Evolutionary conservation across 2,329 filamentous ascomycete species (phyloP).

Genomic region (Amesomyces nigricolor): DNA sequence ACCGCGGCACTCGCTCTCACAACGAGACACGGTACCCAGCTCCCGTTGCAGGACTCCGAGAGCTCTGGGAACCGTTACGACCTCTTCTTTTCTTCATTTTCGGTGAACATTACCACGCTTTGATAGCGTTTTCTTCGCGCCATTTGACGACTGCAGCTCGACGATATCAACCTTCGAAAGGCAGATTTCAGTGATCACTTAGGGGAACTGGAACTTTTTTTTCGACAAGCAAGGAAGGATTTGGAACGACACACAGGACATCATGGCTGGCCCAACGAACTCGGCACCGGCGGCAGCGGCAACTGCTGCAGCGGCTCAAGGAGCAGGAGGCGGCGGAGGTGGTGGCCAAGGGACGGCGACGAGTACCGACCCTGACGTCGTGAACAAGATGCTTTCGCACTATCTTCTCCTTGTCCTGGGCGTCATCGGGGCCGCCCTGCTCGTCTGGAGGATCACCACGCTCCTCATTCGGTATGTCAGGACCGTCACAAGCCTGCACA

Average conservation of each 20-base stretch:
- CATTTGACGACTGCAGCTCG: background rate
- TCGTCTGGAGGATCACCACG: slow-evolving; percentile 60
- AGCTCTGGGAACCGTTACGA: slow-evolving; percentile 6
- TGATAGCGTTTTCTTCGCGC: slow-evolving; percentile 4
- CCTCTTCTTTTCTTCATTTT: background rate
- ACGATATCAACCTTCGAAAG: background rate
- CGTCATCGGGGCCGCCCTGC: slow-evolving; percentile 55
- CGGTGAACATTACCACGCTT: background rate
- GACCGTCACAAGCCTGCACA: slow-evolving; percentile 68
- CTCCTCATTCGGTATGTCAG: slow-evolving; percentile 63
- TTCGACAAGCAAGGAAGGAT: background rate
- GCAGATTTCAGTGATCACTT: background rate
- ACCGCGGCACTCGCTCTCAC: background rate
- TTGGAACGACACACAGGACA: background rate
- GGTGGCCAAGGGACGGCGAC: slow-evolving; percentile 13
- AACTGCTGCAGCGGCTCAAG: background rate
- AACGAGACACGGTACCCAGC: slow-evolving; percentile 3
- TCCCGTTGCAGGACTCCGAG: slow-evolving; percentile 14
- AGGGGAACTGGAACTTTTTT: background rate
- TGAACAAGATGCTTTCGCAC: slow-evolving; percentile 51
- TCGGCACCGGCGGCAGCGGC: slow-evolving; percentile 10
- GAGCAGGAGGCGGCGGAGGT: slow-evolving; percentile 2
- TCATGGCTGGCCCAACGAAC: slow-evolving; percentile 11
- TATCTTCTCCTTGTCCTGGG: slow-evolving; percentile 61
- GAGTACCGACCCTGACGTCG: slow-evolving; percentile 29